These are phyloP conservation scores for Ilyonectria robusta DNA, from an alignment of 2,329 filamentous ascomycete species.

Conservation along the genomic window DNA sequence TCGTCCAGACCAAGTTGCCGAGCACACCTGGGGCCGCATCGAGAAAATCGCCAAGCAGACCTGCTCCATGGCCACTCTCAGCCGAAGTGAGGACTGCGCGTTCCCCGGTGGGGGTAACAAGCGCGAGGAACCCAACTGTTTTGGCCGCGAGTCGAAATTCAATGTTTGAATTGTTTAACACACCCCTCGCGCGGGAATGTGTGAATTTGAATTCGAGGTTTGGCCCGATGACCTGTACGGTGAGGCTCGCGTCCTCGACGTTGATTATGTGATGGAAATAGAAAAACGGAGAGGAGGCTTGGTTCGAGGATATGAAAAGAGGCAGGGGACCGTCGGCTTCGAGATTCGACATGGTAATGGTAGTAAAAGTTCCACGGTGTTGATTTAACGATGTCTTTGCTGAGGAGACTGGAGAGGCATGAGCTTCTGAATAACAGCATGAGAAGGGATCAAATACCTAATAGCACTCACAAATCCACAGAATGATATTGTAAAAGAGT, in stretches of 20 bases:
- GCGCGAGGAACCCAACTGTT: constrained; percentile 52
- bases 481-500: not conserved
- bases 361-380: not conserved
- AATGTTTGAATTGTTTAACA: constrained; percentile 19
- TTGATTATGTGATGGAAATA: constrained; percentile 54
- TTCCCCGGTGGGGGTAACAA: constrained; percentile 32
- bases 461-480: not conserved
- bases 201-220: constrained; percentile 50
- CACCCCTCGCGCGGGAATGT: constrained; percentile 43
- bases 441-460: not conserved
- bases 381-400: not conserved
- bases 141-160: constrained; percentile 43
- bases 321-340: constrained; percentile 28
- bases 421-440: not conserved
- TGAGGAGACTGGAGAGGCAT: not conserved
- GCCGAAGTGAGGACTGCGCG: constrained; percentile 51
- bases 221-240: constrained; percentile 51
- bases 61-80: constrained; percentile 53
- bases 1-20: constrained; percentile 51
- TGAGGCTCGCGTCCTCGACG: constrained; percentile 40
- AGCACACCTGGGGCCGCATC: constrained; percentile 44
- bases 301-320: constrained; percentile 44
- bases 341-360: constrained; percentile 23
- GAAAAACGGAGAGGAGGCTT: constrained; percentile 30
- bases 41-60: constrained; percentile 49